phyloP scores from a whole-genome alignment of 805 yeast species.

The Saccharomyces paradoxus region DNA sequence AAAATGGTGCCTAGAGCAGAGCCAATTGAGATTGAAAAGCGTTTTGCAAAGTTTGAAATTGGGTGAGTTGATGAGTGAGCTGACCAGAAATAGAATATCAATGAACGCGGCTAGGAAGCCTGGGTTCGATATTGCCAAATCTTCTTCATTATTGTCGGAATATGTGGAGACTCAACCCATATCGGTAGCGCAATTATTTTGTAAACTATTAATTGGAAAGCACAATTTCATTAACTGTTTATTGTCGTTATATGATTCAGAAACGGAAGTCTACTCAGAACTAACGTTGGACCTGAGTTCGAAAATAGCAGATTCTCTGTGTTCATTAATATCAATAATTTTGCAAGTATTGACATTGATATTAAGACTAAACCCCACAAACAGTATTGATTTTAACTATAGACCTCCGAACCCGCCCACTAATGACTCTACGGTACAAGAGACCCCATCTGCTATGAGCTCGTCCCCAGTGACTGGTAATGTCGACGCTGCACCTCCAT shows the following conservation, averaged over 20 bases:
- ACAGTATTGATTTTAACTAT: slow-evolving; percentile 23
- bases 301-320: slow-evolving; percentile 14
- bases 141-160: not conserved
- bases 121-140: not conserved
- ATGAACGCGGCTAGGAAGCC: slow-evolving; percentile 4
- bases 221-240: slow-evolving; percentile 14
- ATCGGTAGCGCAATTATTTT: slow-evolving; percentile 10
- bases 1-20: slow-evolving; percentile 27
- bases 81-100: slow-evolving; percentile 21
- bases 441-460: not conserved
- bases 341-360: slow-evolving; percentile 18
- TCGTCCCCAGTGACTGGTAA: not conserved
- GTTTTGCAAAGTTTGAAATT: slow-evolving; percentile 22
- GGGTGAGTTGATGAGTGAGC: slow-evolving; percentile 20
- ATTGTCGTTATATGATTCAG: slow-evolving; percentile 10
- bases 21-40: slow-evolving; percentile 13
- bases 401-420: slow-evolving; percentile 8
- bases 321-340: slow-evolving; percentile 18
- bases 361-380: slow-evolving; percentile 26
- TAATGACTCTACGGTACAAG: not conserved
- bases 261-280: slow-evolving; percentile 2
- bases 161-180: not conserved
- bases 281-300: slow-evolving; percentile 9
- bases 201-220: slow-evolving; percentile 15
- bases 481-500: not conserved